Percentiles rank a stretch among this genome's conserved stretches.
Evolutionary conservation across 2,329 filamentous ascomycete genomes (phyloP).

Genomic region (Colletotrichum salicis): DNA sequence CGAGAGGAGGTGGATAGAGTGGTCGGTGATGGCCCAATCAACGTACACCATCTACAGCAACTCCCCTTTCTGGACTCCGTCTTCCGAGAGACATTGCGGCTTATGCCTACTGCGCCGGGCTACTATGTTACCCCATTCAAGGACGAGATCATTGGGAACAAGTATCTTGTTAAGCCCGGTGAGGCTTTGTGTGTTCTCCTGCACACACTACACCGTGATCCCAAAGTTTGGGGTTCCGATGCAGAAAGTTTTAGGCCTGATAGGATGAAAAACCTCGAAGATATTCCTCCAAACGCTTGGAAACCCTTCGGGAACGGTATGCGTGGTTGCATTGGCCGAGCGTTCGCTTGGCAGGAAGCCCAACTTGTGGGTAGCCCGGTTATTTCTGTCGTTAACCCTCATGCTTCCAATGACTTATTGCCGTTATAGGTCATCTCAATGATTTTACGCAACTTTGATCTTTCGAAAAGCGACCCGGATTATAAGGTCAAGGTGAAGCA

Average conservation of each 20-base stretch:
- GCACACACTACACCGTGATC: constrained; percentile 63
- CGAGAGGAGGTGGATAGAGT: constrained; percentile 76
- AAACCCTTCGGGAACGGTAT: constrained; percentile 66
- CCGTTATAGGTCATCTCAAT: too few relatives aligned
- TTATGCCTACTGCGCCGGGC: constrained; percentile 40
- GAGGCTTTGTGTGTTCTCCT: constrained; percentile 57
- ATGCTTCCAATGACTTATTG: constrained; percentile 64
- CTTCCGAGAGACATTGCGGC: constrained; percentile 63
- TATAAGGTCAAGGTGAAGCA: too few relatives aligned
- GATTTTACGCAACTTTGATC: constrained; percentile 43
- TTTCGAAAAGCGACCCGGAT: too few relatives aligned
- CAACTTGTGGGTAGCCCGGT: constrained; percentile 61
- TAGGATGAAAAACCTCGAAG: constrained; percentile 66
- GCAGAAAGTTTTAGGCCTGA: constrained; percentile 69
- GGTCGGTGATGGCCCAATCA: constrained; percentile 66
- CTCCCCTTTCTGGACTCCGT: constrained; percentile 72
- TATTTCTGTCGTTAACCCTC: constrained; percentile 70
- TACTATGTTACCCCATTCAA: constrained; percentile 45
- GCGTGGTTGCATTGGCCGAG: constrained; percentile 62
- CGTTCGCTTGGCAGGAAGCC: constrained; percentile 65
- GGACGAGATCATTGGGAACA: constrained; percentile 59
- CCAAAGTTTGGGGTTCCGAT: constrained; percentile 64
- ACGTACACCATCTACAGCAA: constrained; percentile 67
- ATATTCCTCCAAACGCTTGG: constrained; percentile 50
- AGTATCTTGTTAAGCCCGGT: constrained; percentile 60